Conservation (phyloP, 345 rosid species). For the Garcia nutans region DNA sequence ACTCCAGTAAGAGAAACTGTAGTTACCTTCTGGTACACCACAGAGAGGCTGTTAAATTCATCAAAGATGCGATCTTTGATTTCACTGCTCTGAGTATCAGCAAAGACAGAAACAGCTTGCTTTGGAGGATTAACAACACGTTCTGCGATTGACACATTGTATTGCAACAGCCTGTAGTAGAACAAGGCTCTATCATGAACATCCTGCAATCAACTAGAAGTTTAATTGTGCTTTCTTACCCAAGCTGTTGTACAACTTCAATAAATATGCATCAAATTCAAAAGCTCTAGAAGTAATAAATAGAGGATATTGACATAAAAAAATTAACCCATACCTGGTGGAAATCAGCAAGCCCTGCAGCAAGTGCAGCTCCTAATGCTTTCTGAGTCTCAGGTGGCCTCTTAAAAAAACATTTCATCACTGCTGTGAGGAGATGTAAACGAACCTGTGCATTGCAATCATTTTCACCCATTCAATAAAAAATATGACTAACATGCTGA, state of each 20-base stretch:
- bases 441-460: slow-evolving; percentile 66
- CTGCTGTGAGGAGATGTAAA: slow-evolving; percentile 91
- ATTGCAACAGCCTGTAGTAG: slow-evolving; percentile 88
- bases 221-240: slow-evolving; percentile 19
- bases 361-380: slow-evolving; percentile 80
- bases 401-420: slow-evolving; percentile 93
- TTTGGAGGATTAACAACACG: slow-evolving; percentile 91
- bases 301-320: background rate
- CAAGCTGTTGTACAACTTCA: background rate
- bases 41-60: slow-evolving; percentile 93
- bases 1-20: slow-evolving; percentile 16
- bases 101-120: slow-evolving; percentile 97
- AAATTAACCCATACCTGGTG: slow-evolving; percentile 60
- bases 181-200: slow-evolving; percentile 98
- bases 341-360: slow-evolving; percentile 84
- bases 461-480: background rate
- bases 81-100: slow-evolving; percentile 96
- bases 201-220: slow-evolving; percentile 56
- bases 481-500: background rate
- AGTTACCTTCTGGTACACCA: slow-evolving; percentile 87
- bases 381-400: slow-evolving; percentile 96
- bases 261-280: background rate
- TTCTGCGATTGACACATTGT: slow-evolving; percentile 73
- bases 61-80: slow-evolving; percentile 93
- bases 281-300: background rate